A percentile compares a stretch with the other conserved stretches of the same genome.
phyloP scores from a whole-genome alignment of 371 early-diverging fungal genomes.

The Saksenaea oblongispora region DNA sequence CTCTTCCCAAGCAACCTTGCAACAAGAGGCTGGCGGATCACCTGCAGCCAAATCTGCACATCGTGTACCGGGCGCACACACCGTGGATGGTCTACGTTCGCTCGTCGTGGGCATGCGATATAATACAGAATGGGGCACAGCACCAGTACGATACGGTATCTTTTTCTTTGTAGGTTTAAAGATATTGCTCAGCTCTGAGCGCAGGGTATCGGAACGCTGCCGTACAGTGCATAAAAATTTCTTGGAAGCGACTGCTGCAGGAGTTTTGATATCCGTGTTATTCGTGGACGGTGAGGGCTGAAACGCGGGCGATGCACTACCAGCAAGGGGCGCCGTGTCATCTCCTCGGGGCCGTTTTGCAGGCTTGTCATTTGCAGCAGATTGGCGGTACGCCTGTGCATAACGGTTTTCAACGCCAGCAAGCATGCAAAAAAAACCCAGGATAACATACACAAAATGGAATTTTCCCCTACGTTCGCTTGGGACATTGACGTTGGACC shows the following conservation, averaged over 20 bases:
- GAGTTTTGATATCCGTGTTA: neutral
- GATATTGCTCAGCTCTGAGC: conserved; percentile 40
- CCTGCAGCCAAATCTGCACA: conserved; percentile 19
- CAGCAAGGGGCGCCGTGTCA: neutral
- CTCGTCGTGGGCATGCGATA: conserved; percentile 28
- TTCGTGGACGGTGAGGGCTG: neutral
- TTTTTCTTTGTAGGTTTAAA: conserved; percentile 21
- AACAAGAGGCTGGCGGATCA: conserved; percentile 24
- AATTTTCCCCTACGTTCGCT: conserved; percentile 32
- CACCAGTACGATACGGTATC: conserved; percentile 45
- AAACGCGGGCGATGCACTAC: neutral
- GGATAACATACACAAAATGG: conserved; percentile 36
- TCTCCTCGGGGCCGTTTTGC: neutral
- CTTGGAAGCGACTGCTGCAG: conserved; percentile 9
- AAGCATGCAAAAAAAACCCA: conserved; percentile 33
- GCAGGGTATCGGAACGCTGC: conserved; percentile 42
- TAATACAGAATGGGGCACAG: conserved; percentile 51
- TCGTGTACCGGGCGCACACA: conserved; percentile 12
- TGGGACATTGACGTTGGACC: conserved; percentile 59
- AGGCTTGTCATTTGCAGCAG: conserved; percentile 31
- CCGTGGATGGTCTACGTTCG: conserved; percentile 10
- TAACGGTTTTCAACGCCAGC: conserved; percentile 29
- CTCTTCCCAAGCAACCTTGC: conserved; percentile 40
- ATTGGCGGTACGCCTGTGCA: conserved; percentile 26
- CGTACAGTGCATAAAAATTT: conserved; percentile 34